Base-by-base conservation (phyloP, 306 rosid genomes). In the Canavalia gladiata region DNA sequence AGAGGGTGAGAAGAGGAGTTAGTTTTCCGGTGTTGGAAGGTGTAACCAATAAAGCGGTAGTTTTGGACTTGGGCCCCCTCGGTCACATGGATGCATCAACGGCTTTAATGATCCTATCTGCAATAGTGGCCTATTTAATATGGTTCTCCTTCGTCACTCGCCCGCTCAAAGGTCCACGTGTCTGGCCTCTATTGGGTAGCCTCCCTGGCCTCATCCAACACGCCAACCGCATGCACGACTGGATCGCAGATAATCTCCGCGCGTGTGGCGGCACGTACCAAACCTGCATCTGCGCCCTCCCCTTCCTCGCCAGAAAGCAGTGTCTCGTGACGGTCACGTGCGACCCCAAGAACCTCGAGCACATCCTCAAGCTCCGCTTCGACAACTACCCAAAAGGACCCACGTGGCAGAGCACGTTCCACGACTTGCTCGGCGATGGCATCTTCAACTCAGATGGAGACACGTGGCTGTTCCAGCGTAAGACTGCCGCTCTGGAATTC, bases 341-440 rank as follows among this genome's bases (percentile, higher is more conserved):
- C 83, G 97, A 95, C 46, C 97, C 98, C 13, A 89, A 86, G 78
- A 92, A 95, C 80, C 31, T 95, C 34, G 97, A 95, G 87, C 97
- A 92, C 84, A 91, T 95, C 29, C 84, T 95, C 77, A 94, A 92
- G 82, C 75, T 82, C 74, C 93, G 95, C 46, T 94, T 94, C 65
- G 97, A 92, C 33, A 94, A 94, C 50, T 94, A 94, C 79, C 98
- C 98, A 4, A 94, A 94, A 79, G 98, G 98, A 1, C 97, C 98
- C 8, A 87, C 80, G 6, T 94, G 98, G 98, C 97, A 94, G 41
- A 85, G 90, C 1, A 95, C 0, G 2, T 94, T 94, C 65, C 98
- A 94, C 37, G 98, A 94, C 58, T 70, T 94, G 18, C 88, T 94
- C 0, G 98, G 98, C 0, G 92, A 92, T 0, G 98, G 98, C 0